phyloP scores from a whole-genome alignment of 1,139 yeast species.

The Geotrichum fermentans region DNA sequence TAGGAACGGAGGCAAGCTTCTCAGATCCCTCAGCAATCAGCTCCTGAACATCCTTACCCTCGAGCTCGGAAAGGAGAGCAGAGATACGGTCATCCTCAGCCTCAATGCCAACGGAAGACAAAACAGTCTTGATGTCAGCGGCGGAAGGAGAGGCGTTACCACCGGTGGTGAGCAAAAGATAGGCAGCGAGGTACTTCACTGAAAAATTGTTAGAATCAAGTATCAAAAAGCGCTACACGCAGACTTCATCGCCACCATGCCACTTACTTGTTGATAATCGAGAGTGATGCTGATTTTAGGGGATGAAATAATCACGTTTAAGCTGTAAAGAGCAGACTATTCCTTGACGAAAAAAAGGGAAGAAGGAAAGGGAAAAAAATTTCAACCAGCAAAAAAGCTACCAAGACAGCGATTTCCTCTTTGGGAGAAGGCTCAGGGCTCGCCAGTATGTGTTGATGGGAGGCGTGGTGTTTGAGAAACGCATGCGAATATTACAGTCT shows the following conservation, averaged over 20 bases:
- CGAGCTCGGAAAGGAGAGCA: conserved; percentile 81
- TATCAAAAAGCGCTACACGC: not conserved
- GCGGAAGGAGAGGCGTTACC: conserved; percentile 75
- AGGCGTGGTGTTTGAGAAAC: no score
- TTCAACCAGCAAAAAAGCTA: not conserved
- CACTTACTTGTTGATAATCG: conserved; percentile 26
- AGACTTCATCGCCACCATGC: no score
- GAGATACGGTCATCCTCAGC: conserved; percentile 86
- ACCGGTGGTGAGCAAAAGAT: conserved; percentile 45
- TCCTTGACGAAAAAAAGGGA: conserved; percentile 41
- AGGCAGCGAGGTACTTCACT: conserved; percentile 50
- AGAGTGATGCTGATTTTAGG: conserved; percentile 5
- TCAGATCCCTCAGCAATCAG: conserved; percentile 93
- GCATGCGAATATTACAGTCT: not conserved
- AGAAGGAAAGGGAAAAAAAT: conserved; percentile 15
- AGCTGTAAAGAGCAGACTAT: conserved; percentile 55
- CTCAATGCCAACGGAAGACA: conserved; percentile 93
- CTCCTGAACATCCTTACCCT: conserved; percentile 89
- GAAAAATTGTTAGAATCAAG: conserved; percentile 9
- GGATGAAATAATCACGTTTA: conserved; percentile 53
- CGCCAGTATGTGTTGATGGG: no score
- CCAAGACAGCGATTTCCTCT: not conserved
- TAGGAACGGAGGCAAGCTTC: conserved; percentile 94
- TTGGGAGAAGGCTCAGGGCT: not conserved
- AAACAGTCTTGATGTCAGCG: conserved; percentile 80